phyloP scores from a whole-genome alignment of 2,329 filamentous ascomycete species.

The Sarocladium oryzae region DNA sequence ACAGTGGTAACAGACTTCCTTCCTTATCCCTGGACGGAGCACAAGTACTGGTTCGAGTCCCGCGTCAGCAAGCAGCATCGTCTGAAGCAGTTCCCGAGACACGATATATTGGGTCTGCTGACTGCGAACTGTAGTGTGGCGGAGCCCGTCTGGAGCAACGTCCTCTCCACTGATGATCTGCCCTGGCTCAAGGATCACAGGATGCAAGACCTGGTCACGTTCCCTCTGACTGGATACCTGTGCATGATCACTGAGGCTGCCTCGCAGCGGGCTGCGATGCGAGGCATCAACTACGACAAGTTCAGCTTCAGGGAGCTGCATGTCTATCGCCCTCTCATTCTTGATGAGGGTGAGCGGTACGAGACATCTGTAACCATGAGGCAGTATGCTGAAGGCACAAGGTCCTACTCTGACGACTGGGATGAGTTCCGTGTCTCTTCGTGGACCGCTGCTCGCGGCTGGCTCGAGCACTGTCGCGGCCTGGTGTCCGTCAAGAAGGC shows the following conservation, averaged over 20 bases:
- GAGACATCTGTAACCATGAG: slow-evolving; percentile 20
- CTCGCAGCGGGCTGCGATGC: slow-evolving; percentile 24
- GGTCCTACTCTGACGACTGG: slow-evolving; percentile 36
- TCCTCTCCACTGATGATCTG: slow-evolving; percentile 38
- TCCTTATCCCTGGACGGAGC: slow-evolving; percentile 42
- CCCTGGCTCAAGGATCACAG: slow-evolving; percentile 54
- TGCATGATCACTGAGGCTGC: slow-evolving; percentile 45
- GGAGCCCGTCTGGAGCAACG: slow-evolving; percentile 43
- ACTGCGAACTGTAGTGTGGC: slow-evolving; percentile 37
- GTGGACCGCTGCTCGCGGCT: slow-evolving; percentile 42
- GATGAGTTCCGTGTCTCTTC: slow-evolving; percentile 52
- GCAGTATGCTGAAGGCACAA: slow-evolving; percentile 21
- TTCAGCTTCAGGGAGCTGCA: slow-evolving; percentile 11
- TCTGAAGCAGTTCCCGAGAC: slow-evolving; percentile 30
- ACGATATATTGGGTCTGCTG: slow-evolving; percentile 40
- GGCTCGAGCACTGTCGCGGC: slow-evolving; percentile 54
- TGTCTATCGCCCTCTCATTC: slow-evolving; percentile 17
- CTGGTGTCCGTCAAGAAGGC: slow-evolving; percentile 32
- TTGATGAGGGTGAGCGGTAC: slow-evolving; percentile 19
- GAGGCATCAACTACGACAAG: slow-evolving; percentile 16
- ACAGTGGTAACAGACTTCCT: slow-evolving; percentile 35
- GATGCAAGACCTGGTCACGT: slow-evolving; percentile 50
- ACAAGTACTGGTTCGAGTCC: slow-evolving; percentile 42
- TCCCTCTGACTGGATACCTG: slow-evolving; percentile 47
- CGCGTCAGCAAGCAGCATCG: slow-evolving; percentile 36